Conservation (phyloP, 2,329 filamentous ascomycete genomes). For the Cytospora schulzeri region DNA sequence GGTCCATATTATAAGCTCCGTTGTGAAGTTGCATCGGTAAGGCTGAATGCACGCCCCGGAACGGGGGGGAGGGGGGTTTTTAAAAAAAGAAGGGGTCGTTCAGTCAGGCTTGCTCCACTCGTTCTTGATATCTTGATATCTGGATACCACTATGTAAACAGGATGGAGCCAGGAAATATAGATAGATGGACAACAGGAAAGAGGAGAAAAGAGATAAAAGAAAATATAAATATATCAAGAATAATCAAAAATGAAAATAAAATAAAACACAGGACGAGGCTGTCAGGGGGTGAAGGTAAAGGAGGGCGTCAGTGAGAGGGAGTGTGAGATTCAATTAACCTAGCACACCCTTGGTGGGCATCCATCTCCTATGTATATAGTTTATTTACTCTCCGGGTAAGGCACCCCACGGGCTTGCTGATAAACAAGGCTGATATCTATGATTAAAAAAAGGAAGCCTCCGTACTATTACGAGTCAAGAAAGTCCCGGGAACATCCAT, state of each 20-base stretch:
- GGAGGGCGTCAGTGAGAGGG: too few relatives aligned
- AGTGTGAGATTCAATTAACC: background rate
- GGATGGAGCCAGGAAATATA: too few relatives aligned
- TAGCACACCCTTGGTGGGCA: background rate
- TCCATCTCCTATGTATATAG: background rate
- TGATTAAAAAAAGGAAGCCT: background rate
- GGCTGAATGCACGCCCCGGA: slow-evolving; percentile 6
- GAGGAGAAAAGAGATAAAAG: too few relatives aligned
- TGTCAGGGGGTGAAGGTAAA: too few relatives aligned
- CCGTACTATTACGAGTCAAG: background rate
- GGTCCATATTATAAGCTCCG: background rate
- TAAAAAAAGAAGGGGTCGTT: background rate
- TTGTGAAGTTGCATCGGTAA: slow-evolving; percentile 3
- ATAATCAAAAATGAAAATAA: too few relatives aligned
- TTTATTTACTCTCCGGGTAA: background rate
- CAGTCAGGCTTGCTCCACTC: background rate
- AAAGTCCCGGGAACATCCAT: background rate
- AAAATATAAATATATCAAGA: too few relatives aligned
- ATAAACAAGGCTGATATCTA: background rate
- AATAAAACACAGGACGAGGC: too few relatives aligned
- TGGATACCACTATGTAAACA: too few relatives aligned
- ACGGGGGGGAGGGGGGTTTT: too few relatives aligned
- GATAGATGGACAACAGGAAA: too few relatives aligned
- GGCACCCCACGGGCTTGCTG: background rate
- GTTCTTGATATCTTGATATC: too few relatives aligned